Conservation (phyloP, 2,329 filamentous ascomycete genomes). For the Didymella arachidicola region DNA sequence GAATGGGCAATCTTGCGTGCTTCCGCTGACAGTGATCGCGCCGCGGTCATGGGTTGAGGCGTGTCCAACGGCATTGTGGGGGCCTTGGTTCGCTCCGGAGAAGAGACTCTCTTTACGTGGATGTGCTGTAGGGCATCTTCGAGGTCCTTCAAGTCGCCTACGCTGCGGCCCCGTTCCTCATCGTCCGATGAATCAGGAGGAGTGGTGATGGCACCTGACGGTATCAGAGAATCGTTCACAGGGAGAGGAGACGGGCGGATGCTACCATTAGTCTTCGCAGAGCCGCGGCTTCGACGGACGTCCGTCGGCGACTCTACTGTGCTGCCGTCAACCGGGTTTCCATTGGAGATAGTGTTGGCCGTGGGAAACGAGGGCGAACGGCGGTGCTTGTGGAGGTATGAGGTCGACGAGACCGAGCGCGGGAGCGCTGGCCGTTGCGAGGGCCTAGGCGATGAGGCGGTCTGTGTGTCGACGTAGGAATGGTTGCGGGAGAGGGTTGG, state of each 20-base stretch:
- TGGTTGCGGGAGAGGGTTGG: slow-evolving; percentile 60
- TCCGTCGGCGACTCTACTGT: slow-evolving; percentile 32
- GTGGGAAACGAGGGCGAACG: slow-evolving; percentile 61
- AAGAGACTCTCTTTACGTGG: slow-evolving; percentile 68
- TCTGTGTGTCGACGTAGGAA: slow-evolving; percentile 57
- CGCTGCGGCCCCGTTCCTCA: slow-evolving; percentile 68
- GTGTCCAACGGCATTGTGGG: slow-evolving; percentile 30
- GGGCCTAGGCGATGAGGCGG: slow-evolving; percentile 44
- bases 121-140: slow-evolving; percentile 85
- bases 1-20: slow-evolving; percentile 69
- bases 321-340: slow-evolving; percentile 32
- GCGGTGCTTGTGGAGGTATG: slow-evolving; percentile 68
- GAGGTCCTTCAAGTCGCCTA: slow-evolving; percentile 67
- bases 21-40: slow-evolving; percentile 58
- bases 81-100: slow-evolving; percentile 56
- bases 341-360: slow-evolving; percentile 43
- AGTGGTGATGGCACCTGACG: slow-evolving; percentile 84
- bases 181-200: slow-evolving; percentile 93
- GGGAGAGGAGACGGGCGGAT: slow-evolving; percentile 86
- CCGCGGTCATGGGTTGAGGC: slow-evolving; percentile 29
- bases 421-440: slow-evolving; percentile 58
- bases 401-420: slow-evolving; percentile 65
- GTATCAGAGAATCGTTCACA: slow-evolving; percentile 77
- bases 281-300: slow-evolving; percentile 36
- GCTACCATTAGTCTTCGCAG: slow-evolving; percentile 60